Evolutionary conservation across 139 green algal species (phyloP).

Genomic region (Micractinium conductrix): DNA sequence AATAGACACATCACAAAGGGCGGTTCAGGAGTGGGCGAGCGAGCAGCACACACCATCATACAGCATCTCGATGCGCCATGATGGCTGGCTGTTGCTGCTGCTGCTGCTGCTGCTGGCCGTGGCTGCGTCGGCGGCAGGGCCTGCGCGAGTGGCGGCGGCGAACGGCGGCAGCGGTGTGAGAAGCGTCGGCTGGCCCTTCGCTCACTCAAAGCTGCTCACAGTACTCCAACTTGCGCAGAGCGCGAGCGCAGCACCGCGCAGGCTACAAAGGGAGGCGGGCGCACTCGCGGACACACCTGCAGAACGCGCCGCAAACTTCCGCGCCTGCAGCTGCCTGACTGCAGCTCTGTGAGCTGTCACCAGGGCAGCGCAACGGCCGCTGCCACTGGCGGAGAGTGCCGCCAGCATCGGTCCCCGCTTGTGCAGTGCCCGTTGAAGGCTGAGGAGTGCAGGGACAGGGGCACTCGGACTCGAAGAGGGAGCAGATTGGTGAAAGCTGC

Average conservation of each 20-base stretch:
- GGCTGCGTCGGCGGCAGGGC: neutral
- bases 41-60: conserved; percentile 60
- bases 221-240: neutral
- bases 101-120: neutral
- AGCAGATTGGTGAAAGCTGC: neutral
- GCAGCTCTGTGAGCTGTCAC: neutral
- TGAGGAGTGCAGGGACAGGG: neutral
- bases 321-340: neutral
- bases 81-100: conserved; percentile 29
- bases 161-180: neutral
- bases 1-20: no score
- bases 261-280: neutral
- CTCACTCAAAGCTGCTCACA: no score
- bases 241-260: neutral
- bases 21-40: neutral
- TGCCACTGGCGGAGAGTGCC: neutral
- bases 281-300: neutral
- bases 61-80: conserved; percentile 86
- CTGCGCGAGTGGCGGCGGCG: neutral
- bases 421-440: neutral
- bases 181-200: neutral
- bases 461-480: no score
- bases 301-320: neutral
- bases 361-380: neutral
- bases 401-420: conserved; percentile 35